Percentiles rank a stretch among this genome's conserved stretches.
Evolutionary conservation across 2,329 filamentous ascomycete genomes (phyloP).

Genomic region (Monilinia polystroma): DNA sequence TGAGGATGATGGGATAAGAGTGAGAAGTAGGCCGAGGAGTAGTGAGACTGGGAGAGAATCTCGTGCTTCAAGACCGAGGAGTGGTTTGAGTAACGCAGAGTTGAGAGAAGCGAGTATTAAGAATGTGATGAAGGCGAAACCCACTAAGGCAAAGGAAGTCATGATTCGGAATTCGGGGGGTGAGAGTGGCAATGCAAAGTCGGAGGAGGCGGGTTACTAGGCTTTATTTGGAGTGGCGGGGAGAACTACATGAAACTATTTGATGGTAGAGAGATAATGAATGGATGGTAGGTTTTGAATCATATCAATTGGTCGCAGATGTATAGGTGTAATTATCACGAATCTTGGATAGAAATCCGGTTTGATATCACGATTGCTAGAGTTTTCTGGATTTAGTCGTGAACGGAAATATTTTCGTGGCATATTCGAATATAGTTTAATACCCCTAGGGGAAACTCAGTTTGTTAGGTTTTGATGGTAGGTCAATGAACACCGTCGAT

Average conservation of each 20-base stretch:
- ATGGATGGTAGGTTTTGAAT: neutral
- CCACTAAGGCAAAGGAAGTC: slow-evolving; percentile 6
- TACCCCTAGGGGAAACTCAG: no score
- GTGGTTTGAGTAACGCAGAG: slow-evolving; percentile 21
- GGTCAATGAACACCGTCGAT: no score
- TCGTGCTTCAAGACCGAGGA: slow-evolving; percentile 15
- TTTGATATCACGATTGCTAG: no score
- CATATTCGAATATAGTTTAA: no score
- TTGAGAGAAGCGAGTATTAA: slow-evolving; percentile 22
- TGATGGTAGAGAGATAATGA: no score
- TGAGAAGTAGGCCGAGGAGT: slow-evolving; percentile 9
- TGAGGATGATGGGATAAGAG: neutral
- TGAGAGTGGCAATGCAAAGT: neutral
- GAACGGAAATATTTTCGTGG: neutral
- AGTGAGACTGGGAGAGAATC: slow-evolving; percentile 2
- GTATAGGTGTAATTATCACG: neutral
- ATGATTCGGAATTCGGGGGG: slow-evolving; percentile 7
- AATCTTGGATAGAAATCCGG: neutral
- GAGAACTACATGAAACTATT: neutral
- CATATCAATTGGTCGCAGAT: no score
- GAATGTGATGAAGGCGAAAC: slow-evolving; percentile 12
- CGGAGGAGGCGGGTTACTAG: slow-evolving; percentile 9
- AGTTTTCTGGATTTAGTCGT: neutral
- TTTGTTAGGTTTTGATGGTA: no score
- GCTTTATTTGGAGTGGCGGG: neutral